Evolutionary conservation across 345 rosid species (phyloP), one percentile per base, ranked within the genome.

Genomic region (Hibiscus tridactylites): DNA sequence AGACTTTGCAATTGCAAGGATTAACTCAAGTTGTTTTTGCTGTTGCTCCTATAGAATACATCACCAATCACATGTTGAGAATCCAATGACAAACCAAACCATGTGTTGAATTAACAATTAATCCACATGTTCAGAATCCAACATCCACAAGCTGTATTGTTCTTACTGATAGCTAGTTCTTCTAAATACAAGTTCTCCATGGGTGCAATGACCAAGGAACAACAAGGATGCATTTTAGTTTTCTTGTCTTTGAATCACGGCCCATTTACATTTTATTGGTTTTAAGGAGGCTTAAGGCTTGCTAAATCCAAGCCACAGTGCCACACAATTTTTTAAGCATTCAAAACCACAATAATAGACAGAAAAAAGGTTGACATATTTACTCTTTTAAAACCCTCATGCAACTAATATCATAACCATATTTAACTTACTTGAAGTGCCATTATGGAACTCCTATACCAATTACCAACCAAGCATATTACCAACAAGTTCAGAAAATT

Each of bases 11-110:
- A 95, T 77, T 33, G 90, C 94, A 74, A 92, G 90, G 77, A 95
- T 86, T 59, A 92, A 82, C 65, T 92, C 97, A 4, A 95, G 92
- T 74, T 95, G 99, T 74, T 90, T 92, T 73, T 84, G 81, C 68
- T 95, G 99, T 67, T 92, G 99, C 62, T 92, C 97, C 99, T 95
- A 73, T 80, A 84, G 54, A 49, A 56, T 65, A 37, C 29, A 79
- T 29, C 82, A 69, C 21, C 47, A 71, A 59, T 37, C 67, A 62
- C 13, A 61, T 61, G 44, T 7, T 61, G 65, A 31, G 44, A 61
- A 61, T 61, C 33, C 42, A 39, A 39, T 39, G 46, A 39, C 46
- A 39, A 42, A 12, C 12, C 65, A 71, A 42, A 12, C 12, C 70
- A 71, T 24, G 17, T 12, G 62, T 19, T 57, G 26, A 29, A 28